Base-by-base conservation (phyloP, 164 flowering plant genomes). In the Liquidambar formosana region DNA sequence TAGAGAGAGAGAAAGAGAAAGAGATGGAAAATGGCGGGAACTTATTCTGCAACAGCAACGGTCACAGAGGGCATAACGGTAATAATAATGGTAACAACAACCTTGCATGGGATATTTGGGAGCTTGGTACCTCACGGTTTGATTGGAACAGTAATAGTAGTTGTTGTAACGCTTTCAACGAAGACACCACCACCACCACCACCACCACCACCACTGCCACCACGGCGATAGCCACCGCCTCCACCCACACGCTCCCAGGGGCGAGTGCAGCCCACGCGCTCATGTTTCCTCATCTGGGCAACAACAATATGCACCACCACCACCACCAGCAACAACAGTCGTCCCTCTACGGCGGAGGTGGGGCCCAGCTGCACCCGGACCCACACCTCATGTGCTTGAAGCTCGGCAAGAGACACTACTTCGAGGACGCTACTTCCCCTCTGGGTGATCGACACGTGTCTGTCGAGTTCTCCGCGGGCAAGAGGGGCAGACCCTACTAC, bases 361-460 rank as follows among this genome's bases (percentile, higher is more conserved):
- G 70, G 13, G 44, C 77, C 38, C 67, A 67, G 21, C 10, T 64
- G 57, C 74, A 63, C 47, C 78, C 77, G 26, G 93, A 86, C 70
- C 88, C 89, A 0, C 89, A 84, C 58, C 75, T 85, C 45, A 81
- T 76, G 65, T 86, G 90, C 71, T 75, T 89, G 80, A 85, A 86
- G 73, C 79, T 89, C 0, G 94, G 94, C 23, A 86, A 88, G 82
- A 69, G 90, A 64, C 82, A 85, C 16, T 88, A 86, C 70, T 88
- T 83, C 47, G 94, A 83, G 73, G 84, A 83, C 41, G 61, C 51
- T 12, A n/a, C 41, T 15, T 11, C n/a, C 16, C 47, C 57, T 19
- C 15, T 58, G 48, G 67, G 65, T 12, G 76, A 63, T 8, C 48
- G 75, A 46, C 78, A 71, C 58, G 77, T 61, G 71, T 54, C 58